Percentiles rank a stretch among this genome's conserved stretches.
phyloP scores from a whole-genome alignment of 257 asterid species.

The Scutellaria galericulata region DNA sequence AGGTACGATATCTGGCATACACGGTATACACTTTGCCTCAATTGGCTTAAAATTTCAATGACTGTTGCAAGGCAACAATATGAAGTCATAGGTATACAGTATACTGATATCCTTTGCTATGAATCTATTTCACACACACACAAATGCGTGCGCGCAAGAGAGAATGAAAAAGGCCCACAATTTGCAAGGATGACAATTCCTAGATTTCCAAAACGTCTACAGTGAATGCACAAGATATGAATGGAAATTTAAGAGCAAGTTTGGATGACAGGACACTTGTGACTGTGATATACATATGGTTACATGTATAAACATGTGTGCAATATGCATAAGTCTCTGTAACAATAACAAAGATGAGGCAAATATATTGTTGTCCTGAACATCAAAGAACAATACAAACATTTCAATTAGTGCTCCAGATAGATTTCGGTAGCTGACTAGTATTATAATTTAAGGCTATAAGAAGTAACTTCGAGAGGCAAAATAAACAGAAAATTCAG shows the following conservation, averaged over 20 bases:
- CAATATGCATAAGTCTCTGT: too few relatives aligned
- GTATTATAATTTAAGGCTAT: constrained; percentile 22
- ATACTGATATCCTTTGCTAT: not conserved
- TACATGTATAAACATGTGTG: too few relatives aligned
- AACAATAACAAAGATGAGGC: not conserved
- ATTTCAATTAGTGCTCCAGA: constrained; percentile 10
- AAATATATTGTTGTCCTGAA: not conserved
- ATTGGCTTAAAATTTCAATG: not conserved
- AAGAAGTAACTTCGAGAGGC: constrained; percentile 17
- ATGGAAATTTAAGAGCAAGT: not conserved
- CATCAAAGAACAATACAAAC: not conserved
- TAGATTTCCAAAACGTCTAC: not conserved
- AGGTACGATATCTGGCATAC: not conserved
- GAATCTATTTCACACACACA: not conserved
- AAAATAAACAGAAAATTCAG: constrained; percentile 10
- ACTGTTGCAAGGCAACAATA: not conserved
- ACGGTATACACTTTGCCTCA: not conserved
- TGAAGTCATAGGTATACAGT: not conserved
- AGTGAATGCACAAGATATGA: not conserved
- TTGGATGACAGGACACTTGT: not conserved
- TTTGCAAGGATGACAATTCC: not conserved
- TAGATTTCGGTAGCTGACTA: not conserved
- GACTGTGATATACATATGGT: too few relatives aligned
- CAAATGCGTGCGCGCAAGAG: too few relatives aligned
- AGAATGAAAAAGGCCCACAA: not conserved